Conservation (phyloP, 73 alveolate genomes). For the Tetrahymena malaccensis region DNA sequence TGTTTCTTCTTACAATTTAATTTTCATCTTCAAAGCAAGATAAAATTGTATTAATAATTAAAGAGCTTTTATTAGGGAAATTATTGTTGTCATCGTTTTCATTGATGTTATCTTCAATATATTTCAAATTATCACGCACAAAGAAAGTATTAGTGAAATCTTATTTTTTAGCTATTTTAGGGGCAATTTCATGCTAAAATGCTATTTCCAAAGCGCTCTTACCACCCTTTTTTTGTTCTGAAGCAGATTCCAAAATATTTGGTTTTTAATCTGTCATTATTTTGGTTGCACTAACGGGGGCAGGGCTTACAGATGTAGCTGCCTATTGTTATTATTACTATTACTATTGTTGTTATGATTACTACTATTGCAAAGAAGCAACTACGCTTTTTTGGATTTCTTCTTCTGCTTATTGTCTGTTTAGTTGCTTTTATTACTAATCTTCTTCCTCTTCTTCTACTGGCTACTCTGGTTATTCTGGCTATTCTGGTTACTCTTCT, state of each 20-base stretch:
- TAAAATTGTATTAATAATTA: constrained; percentile 5
- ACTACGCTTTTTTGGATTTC: neutral
- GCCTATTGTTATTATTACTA: neutral
- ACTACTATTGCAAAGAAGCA: neutral
- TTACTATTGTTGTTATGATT: neutral
- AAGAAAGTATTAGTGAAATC: neutral
- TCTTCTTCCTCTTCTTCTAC: neutral
- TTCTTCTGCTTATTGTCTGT: neutral
- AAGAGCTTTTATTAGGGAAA: constrained; percentile 13
- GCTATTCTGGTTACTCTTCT: neutral
- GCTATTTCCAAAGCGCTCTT: neutral
- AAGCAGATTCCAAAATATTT: neutral
- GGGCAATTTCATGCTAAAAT: neutral
- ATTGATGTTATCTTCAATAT: constrained; percentile 13
- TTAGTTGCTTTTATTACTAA: neutral
- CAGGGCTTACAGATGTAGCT: neutral
- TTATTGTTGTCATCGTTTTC: constrained; percentile 13
- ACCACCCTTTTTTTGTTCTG: neutral
- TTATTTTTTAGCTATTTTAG: neutral
- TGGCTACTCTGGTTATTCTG: neutral
- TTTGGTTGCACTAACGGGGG: neutral
- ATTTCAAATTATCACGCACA: neutral
- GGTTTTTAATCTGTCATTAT: neutral
- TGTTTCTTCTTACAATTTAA: constrained; percentile 25
- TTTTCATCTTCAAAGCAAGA: constrained; percentile 35